Conservation (phyloP, 2,329 filamentous ascomycete genomes). For the Aspergillus nomiae region DNA sequence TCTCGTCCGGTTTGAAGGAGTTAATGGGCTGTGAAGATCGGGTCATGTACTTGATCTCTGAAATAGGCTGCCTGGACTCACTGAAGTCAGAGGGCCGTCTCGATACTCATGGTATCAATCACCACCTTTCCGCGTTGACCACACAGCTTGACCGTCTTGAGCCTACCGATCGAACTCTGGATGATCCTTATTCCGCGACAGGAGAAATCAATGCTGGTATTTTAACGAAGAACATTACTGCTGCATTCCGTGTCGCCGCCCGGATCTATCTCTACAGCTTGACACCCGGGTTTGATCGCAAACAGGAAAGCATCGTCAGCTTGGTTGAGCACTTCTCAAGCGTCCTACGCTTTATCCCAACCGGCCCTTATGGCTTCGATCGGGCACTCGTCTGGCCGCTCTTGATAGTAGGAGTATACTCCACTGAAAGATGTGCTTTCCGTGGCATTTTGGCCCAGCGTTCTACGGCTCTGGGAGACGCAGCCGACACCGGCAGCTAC, state of each 20-base stretch:
- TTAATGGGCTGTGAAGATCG: slow-evolving; percentile 97
- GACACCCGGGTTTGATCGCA: slow-evolving; percentile 79
- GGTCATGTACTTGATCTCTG: slow-evolving; percentile 96
- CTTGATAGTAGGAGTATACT: slow-evolving; percentile 79
- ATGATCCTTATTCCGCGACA: slow-evolving; percentile 58
- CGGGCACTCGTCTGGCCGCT: slow-evolving; percentile 90
- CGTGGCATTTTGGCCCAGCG: slow-evolving; percentile 76
- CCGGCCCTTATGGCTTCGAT: slow-evolving; percentile 80
- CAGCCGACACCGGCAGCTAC: slow-evolving; percentile 76
- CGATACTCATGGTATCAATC: slow-evolving; percentile 79
- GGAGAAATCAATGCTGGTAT: slow-evolving; percentile 79
- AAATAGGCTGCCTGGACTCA: slow-evolving; percentile 92
- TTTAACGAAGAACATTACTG: slow-evolving; percentile 82
- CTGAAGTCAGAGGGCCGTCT: slow-evolving; percentile 72
- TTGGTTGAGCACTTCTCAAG: slow-evolving; percentile 76
- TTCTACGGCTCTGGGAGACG: slow-evolving; percentile 70
- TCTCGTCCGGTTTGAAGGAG: slow-evolving; percentile 75
- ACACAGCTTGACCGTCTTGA: slow-evolving; percentile 83
- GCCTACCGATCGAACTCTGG: slow-evolving; percentile 53
- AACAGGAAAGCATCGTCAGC: slow-evolving; percentile 70
- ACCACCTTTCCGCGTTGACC: slow-evolving; percentile 83
- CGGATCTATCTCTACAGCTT: slow-evolving; percentile 94
- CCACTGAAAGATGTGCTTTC: slow-evolving; percentile 71
- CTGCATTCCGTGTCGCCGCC: slow-evolving; percentile 85
- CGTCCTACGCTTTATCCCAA: slow-evolving; percentile 77